Percentiles rank a stretch among this genome's conserved stretches.
Conservation (phyloP, 495 filamentous ascomycete species). For the Cercophora sp. region DNA sequence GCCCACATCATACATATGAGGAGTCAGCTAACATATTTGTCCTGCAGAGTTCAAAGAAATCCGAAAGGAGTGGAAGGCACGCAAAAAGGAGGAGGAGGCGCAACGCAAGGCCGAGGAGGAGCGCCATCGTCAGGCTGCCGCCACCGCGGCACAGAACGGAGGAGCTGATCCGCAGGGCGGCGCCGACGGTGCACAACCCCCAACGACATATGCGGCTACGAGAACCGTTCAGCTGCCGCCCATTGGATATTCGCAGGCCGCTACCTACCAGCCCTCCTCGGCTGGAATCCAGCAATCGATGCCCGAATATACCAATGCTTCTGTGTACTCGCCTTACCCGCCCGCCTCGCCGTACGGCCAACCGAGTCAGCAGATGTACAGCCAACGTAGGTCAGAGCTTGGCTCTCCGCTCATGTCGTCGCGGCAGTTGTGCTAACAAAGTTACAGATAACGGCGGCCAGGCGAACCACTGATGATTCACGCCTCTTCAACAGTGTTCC, state of each 20-base stretch:
- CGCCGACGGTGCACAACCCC: constrained; percentile 55
- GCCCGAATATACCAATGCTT: constrained; percentile 58
- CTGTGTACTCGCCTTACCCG: constrained; percentile 54
- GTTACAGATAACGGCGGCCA: not conserved
- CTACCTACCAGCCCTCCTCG: constrained; percentile 64
- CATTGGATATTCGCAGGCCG: constrained; percentile 72
- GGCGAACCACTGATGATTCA: not conserved
- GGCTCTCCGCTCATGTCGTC: not conserved
- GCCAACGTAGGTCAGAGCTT: constrained; percentile 55
- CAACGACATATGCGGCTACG: constrained; percentile 58
- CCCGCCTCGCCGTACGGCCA: constrained; percentile 73
- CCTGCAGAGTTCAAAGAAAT: constrained; percentile 95
- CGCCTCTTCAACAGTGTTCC: too few relatives aligned
- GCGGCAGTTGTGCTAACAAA: not conserved
- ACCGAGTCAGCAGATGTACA: constrained; percentile 68
- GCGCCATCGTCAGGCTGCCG: constrained; percentile 65
- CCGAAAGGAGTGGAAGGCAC: constrained; percentile 96
- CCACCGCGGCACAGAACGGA: constrained; percentile 47
- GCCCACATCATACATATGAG: not conserved
- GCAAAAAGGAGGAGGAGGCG: constrained; percentile 97
- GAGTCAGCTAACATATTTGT: constrained; percentile 29
- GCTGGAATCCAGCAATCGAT: constrained; percentile 55
- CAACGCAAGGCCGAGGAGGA: constrained; percentile 89
- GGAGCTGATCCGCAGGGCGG: constrained; percentile 46
- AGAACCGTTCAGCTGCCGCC: constrained; percentile 72